phyloP scores from a whole-genome alignment of 2,329 filamentous ascomycete species.

The Byssothecium circinans region DNA sequence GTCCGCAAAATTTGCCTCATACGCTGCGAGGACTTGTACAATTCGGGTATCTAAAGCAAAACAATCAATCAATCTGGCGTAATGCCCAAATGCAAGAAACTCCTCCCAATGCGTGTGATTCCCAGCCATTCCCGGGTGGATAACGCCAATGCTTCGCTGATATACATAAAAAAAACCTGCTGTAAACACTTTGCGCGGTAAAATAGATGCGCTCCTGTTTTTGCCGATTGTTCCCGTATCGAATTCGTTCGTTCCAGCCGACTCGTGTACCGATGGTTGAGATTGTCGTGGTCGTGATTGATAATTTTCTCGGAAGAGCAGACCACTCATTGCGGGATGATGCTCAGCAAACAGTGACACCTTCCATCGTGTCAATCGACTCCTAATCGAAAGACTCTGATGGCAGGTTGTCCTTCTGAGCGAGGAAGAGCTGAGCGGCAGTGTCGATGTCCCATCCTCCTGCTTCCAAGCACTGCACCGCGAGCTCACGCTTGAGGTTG shows the following conservation, averaged over 20 bases:
- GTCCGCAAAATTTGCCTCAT: slow-evolving; percentile 1
- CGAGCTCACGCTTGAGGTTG: slow-evolving; percentile 76
- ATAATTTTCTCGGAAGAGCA: no score
- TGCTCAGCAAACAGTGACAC: background rate
- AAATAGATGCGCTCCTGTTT: background rate
- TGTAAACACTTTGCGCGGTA: background rate
- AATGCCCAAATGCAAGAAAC: background rate
- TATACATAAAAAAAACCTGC: background rate
- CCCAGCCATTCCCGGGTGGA: background rate
- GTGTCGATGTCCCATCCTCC: slow-evolving; percentile 78
- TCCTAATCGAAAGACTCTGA: slow-evolving; percentile 45
- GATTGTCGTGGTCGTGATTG: no score
- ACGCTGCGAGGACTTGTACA: background rate
- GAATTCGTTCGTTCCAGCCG: background rate
- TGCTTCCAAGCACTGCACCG: slow-evolving; percentile 77
- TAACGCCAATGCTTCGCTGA: background rate
- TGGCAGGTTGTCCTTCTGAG: slow-evolving; percentile 63
- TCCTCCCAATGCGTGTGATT: background rate
- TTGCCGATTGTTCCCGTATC: background rate
- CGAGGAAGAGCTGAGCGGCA: slow-evolving; percentile 73
- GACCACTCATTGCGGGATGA: background rate
- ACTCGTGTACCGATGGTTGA: no score
- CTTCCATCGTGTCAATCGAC: slow-evolving; percentile 4
- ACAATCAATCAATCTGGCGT: background rate
- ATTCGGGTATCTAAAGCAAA: slow-evolving; percentile 2